Base-by-base conservation (phyloP, 2,329 filamentous ascomycete genomes). In the Pseudogymnoascus sp. region DNA sequence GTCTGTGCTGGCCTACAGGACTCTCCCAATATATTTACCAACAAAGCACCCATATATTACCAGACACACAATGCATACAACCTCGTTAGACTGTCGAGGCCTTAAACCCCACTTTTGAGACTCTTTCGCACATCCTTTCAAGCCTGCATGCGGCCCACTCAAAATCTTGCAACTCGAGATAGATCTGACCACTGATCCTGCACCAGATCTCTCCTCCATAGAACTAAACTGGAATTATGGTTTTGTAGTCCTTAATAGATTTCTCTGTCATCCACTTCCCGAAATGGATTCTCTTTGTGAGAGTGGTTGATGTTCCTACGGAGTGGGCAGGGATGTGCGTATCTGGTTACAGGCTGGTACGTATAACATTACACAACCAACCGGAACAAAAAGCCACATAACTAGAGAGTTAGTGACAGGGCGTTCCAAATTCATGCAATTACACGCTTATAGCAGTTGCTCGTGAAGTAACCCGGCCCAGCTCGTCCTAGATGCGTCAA, bases 391-490 rank as follows among this genome's bases (percentile, higher is more conserved):
- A 44, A 44, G 53, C 26, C n/a, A 59, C 4, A 19, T 44, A 21
- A 44, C 6, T 8, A 44, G 11, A 19, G 6, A 31, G 53, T 59
- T n/a, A 59, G 53, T 36, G 15, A 31, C 23, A 31, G 17, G 13
- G 31, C 40, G 21, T 21, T 60, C 17, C 17, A 62, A 9, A 59
- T 9, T 21, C 26, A 31, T 21, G 23, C 2, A 59, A 35, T 6
- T 31, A 35, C 11, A 96, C 92, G 97, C 79, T 96, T 96, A 77
- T 96, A 90, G 70, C 87, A 91, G 74, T 96, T 97, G 64, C 83
- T 88, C 9, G 93, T 83, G 71, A 96, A 91, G 76, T 96, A 96
- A 75, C 97, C 93, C 0, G 91, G 87, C 65, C 91, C 84, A 2
- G 91, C 77, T 5, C 76, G 74, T 0, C 73, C 68, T 8, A 96